phyloP scores from a whole-genome alignment of 2,329 filamentous ascomycete genomes.

The Domatiomyces globalis region DNA sequence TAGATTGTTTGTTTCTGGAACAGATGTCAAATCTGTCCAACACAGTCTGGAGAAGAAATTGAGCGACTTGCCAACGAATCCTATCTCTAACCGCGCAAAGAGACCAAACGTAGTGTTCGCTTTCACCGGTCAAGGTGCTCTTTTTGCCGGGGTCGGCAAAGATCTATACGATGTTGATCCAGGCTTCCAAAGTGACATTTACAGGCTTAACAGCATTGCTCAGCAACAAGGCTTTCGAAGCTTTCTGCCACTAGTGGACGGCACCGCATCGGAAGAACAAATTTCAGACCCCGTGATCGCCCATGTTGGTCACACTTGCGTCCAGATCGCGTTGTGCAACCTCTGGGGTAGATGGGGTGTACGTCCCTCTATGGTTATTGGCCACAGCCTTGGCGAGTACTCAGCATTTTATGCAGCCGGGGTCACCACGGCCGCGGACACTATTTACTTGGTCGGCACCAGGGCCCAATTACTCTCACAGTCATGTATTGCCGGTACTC shows the following conservation, averaged over 20 bases:
- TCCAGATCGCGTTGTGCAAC: constrained; percentile 30
- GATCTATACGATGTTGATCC: constrained; percentile 20
- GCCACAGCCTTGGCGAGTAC: constrained; percentile 24
- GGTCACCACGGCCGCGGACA: constrained; percentile 17
- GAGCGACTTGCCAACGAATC: constrained; percentile 9
- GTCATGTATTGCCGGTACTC: constrained; percentile 51
- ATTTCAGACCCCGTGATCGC: constrained; percentile 18
- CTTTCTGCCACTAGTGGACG: constrained; percentile 20
- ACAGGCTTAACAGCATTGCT: constrained; percentile 23
- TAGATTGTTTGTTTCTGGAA: constrained; percentile 18
- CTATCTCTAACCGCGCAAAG: not conserved
- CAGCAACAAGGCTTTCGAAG: constrained; percentile 20
- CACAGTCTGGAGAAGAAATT: constrained; percentile 13
- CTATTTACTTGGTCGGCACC: constrained; percentile 22
- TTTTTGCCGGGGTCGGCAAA: constrained; percentile 19
- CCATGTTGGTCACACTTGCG: constrained; percentile 28
- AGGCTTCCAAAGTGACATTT: constrained; percentile 22
- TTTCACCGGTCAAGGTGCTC: constrained; percentile 26
- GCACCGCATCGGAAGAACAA: constrained; percentile 13
- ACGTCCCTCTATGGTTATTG: constrained; percentile 16
- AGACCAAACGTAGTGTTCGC: constrained; percentile 19
- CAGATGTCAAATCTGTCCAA: constrained; percentile 15
- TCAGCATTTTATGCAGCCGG: constrained; percentile 20
- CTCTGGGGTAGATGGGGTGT: constrained; percentile 22
- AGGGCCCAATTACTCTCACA: constrained; percentile 52